Base-by-base conservation (phyloP, 2,329 filamentous ascomycete genomes). In the Talaromyces islandicus region DNA sequence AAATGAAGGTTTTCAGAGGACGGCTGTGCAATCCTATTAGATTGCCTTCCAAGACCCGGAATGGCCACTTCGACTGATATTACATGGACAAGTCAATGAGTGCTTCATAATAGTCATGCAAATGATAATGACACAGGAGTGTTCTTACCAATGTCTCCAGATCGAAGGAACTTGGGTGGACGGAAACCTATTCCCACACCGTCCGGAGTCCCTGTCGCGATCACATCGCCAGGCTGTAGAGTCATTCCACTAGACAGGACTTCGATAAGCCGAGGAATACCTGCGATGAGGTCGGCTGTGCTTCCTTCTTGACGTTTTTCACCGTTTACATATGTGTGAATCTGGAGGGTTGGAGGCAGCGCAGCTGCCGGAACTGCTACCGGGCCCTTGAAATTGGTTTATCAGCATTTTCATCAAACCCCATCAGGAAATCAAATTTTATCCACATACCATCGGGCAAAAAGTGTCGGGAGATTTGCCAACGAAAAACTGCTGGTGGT, bases 241-340 rank as follows among this genome's bases (percentile, higher is more conserved):
- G 57, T 59, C 14, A 46, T 59, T 17, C 51, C 57, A 3, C 38
- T 30, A 17, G 57, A 59, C 4, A 59, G 51, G 14, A 55, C 38
- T 10, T 46, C 41, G 7, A 59, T 53, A 19, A 53, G 46, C 3
- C 38, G 30, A 17, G 19, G 24, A 19, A 58, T 53, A 12, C 30
- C 27, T 35, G 38, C 32, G 2, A 58, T 53, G 24, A 58, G 50
- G 41, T 58, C 48, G 46, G 30, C 27, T 2, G 56, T 58, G 2
- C 72, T 80, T 1, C 75, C 77, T 35, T 81, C 71, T 64, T 85
- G 83, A 4, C 81, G 71, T 48, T 75, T 67, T 62, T 84, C 76
- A 0, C 80, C 79, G 64, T 85, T 85, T 27, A 85, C 79, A 4
- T 69, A 67, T 0, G 80, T 81, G 59, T 75, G 70, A 1, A 81